Evolutionary conservation across 768 basidiomycete genomes (phyloP).

Genomic region (Serendipita sp.): DNA sequence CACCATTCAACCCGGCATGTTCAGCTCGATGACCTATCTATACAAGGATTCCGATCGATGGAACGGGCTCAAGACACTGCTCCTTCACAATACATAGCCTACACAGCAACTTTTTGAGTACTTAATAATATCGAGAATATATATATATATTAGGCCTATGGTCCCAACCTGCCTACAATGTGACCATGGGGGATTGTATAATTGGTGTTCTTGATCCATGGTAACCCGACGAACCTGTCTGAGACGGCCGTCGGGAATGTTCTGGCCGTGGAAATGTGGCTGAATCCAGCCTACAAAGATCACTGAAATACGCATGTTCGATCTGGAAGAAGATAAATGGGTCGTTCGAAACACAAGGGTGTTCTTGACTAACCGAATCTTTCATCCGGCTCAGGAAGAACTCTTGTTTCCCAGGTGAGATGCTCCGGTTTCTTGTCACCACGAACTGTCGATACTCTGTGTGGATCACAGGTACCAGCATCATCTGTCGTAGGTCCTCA

Average conservation of each 20-base stretch:
- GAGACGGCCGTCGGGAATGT: too few relatives aligned
- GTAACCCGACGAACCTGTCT: too few relatives aligned
- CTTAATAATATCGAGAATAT: too few relatives aligned
- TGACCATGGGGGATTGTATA: too few relatives aligned
- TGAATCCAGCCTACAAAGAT: not conserved
- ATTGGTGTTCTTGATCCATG: too few relatives aligned
- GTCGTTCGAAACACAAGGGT: too few relatives aligned
- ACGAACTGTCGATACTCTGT: slow-evolving; percentile 7
- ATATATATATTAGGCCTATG: too few relatives aligned
- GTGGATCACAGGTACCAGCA: not conserved
- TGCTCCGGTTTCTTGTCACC: not conserved
- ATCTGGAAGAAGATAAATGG: not conserved
- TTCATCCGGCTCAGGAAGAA: too few relatives aligned
- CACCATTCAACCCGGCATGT: slow-evolving; percentile 93
- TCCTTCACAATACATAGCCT: slow-evolving; percentile 74
- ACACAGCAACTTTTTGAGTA: too few relatives aligned
- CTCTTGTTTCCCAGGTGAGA: not conserved
- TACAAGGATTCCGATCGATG: slow-evolving; percentile 87
- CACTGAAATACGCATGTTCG: not conserved
- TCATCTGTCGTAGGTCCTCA: slow-evolving; percentile 6
- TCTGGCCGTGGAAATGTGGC: not conserved
- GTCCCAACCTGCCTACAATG: too few relatives aligned
- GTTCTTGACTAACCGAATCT: too few relatives aligned
- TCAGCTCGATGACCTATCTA: slow-evolving; percentile 87
- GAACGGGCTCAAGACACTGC: slow-evolving; percentile 61